Base-by-base conservation (phyloP, 805 yeast species). In the Lipomyces spencermartinsiae region DNA sequence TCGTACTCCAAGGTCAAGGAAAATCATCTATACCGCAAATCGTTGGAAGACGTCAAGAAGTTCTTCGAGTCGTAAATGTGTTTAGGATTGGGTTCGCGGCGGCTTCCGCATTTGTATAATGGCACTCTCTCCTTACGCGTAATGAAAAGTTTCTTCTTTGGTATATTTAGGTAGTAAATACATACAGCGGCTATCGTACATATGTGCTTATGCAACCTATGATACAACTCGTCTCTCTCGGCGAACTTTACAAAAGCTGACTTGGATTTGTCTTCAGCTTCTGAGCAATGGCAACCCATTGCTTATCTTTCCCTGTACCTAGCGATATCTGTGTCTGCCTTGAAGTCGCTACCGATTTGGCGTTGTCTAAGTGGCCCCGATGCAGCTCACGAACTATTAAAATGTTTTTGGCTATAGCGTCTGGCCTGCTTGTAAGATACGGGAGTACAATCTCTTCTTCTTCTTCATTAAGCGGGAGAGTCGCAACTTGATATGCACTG, bases 1-100 rank as follows among this genome's bases (percentile, higher is more conserved):
- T 69, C 62, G 55, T 68, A 62, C 37, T 64, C 71, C 9, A 54
- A 49, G 46, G 34, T 56, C 35, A 63, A 59, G 60, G 71, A 68
- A 55, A 22, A 62, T 6, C 43, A 59, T 14, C 61, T 66, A 4
- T 68, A 68, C 65, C 51, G 49, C 12, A 37, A 62, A 33, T 66
- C 69, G 29, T 60, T 68, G 35, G 58, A 58, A 56, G 34, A 56
- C 58, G 25, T 65, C 34, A 51, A 57, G 62, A 33, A 6, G 5
- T 68, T 66, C 33, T n/a, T 68, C 35, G 35, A 63, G 25, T 66
- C 71, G 35, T 68, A 58, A 59, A 39, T 7, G 22, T 2, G 56
- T 14, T 14, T 34, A 34, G 16, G n/a, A n/a, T 16, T 31, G 12
- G 35, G 22, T 31, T 31, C 16, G n/a, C 7, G 10, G 16, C n/a